A percentile compares a stretch with the other conserved stretches of the same genome.
Conservation (phyloP, 2,329 filamentous ascomycete species). For the Helicocarpus griseus region DNA sequence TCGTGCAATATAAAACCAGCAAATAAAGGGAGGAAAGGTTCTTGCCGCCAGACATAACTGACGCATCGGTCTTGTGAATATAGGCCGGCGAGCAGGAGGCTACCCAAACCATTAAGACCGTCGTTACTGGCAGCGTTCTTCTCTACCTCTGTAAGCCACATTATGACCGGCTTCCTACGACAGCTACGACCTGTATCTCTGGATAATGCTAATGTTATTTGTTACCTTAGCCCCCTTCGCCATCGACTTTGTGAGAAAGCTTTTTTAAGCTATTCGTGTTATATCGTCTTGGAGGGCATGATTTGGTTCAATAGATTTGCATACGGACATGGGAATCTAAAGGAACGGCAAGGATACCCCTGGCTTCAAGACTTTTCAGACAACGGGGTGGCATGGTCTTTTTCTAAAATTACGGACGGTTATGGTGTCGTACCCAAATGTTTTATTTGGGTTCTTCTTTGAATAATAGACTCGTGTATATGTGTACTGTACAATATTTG, state of each 20-base stretch:
- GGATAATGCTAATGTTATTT: not conserved
- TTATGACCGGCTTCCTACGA: not conserved
- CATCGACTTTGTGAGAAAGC: conserved; percentile 39
- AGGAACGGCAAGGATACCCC: too few species aligned
- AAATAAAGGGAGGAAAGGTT: not conserved
- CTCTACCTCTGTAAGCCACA: conserved; percentile 52
- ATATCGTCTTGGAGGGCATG: not conserved
- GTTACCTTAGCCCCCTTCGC: conserved; percentile 37
- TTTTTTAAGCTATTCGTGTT: conserved; percentile 29
- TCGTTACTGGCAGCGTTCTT: conserved; percentile 44
- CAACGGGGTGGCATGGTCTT: not conserved
- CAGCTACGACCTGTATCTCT: not conserved
- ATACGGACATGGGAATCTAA: not conserved
- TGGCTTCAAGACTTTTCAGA: not conserved
- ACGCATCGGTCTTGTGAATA: not conserved
- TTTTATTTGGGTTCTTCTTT: not conserved
- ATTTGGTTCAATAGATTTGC: not conserved
- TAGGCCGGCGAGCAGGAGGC: conserved; percentile 46
- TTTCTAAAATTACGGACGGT: not conserved
- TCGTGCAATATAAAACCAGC: not conserved
- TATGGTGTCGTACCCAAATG: not conserved
- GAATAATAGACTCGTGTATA: not conserved
- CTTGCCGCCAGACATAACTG: not conserved
- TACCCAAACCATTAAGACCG: conserved; percentile 44
- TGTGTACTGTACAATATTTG: conserved; percentile 7